Percentiles rank a stretch among this genome's conserved stretches.
These are phyloP conservation scores for Hanseniaspora nectarophila DNA, from an alignment of 805 yeast species.

Conservation along the genomic window DNA sequence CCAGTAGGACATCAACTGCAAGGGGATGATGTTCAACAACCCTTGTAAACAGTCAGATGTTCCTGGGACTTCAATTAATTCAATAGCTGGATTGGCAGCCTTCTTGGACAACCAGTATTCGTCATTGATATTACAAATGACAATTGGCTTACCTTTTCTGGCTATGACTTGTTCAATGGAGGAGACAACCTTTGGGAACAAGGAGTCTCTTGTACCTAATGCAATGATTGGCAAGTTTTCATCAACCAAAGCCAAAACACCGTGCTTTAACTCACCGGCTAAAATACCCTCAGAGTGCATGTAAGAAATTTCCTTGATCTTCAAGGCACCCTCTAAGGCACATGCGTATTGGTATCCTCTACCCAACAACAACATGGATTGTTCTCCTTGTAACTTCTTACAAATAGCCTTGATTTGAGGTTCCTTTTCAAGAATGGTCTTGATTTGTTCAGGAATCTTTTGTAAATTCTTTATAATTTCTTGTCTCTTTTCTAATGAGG, in stretches of 20 bases:
- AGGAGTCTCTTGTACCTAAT: conserved; percentile 89
- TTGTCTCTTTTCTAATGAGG: conserved; percentile 59
- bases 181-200: conserved; percentile 90
- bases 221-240: conserved; percentile 88
- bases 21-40: conserved; percentile 79
- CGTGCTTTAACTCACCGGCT: conserved; percentile 98
- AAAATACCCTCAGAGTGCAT: conserved; percentile 99
- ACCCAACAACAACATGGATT: conserved; percentile 81
- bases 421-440: conserved; percentile 61
- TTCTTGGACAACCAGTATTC: conserved; percentile 41
- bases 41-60: conserved; percentile 98
- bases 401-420: conserved; percentile 65
- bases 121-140: conserved; percentile 77
- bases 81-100: conserved; percentile 36
- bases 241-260: conserved; percentile 93
- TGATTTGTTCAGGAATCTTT: conserved; percentile 75
- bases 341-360: conserved; percentile 97
- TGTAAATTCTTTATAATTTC: conserved; percentile 81
- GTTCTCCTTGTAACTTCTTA: conserved; percentile 60
- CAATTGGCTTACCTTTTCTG: conserved; percentile 92
- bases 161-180: conserved; percentile 95
- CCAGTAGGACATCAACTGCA: conserved; percentile 95
- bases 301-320: conserved; percentile 94
- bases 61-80: conserved; percentile 78
- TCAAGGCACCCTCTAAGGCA: conserved; percentile 95